phyloP scores from a whole-genome alignment of 768 basidiomycete genomes.

The Pulveroboletus ravenelii region DNA sequence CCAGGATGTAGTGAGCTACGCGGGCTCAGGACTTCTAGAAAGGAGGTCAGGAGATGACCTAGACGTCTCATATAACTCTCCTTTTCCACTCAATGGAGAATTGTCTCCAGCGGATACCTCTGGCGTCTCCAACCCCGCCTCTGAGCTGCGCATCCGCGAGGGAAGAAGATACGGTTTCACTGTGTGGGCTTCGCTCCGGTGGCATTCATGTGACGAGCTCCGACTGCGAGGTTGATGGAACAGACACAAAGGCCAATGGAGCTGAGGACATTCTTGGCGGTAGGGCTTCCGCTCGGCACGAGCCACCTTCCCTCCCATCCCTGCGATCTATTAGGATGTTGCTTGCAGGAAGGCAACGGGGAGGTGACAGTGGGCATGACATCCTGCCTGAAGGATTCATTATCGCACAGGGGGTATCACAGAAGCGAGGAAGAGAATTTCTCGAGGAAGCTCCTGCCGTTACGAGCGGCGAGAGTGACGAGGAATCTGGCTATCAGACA shows the following conservation, averaged over 20 bases:
- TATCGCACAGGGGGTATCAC: conserved; percentile 1
- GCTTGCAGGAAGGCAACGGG: conserved; percentile 8
- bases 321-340: conserved; percentile 12
- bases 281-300: conserved; percentile 1
- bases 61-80: neutral
- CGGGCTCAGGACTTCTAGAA: conserved; percentile 8
- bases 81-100: conserved; percentile 1
- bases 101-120: neutral
- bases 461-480: conserved; percentile 11
- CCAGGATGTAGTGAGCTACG: conserved; percentile 1
- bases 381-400: neutral
- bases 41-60: neutral
- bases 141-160: neutral
- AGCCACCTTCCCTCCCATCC: conserved; percentile 2
- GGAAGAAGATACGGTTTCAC: neutral
- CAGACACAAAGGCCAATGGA: neutral
- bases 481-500: conserved; percentile 10
- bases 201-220: neutral
- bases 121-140: neutral
- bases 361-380: conserved; percentile 2
- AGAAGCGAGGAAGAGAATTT: conserved; percentile 6
- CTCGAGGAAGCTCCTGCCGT: conserved; percentile 11
- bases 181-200: neutral
- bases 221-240: conserved; percentile 6
- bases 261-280: neutral